Evolutionary conservation across 2,329 filamentous ascomycete species (phyloP).

Genomic region (Scolecobasidium constrictum): DNA sequence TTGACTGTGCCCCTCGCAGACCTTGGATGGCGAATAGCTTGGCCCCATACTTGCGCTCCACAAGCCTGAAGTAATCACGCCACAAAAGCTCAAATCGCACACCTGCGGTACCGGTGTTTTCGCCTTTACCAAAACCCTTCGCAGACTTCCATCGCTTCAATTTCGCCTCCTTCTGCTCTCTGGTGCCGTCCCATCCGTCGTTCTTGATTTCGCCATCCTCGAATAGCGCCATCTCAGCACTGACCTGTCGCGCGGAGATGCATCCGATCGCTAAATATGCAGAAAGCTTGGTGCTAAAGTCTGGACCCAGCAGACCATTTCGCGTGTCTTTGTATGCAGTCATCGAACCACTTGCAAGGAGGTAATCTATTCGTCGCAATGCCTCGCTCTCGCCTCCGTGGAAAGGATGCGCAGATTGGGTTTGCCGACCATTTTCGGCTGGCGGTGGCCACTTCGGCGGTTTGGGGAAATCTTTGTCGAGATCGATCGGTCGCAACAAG

Average conservation of each 20-base stretch:
- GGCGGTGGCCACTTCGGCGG: constrained; percentile 39
- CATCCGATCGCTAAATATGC: constrained; percentile 63
- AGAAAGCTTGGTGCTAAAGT: constrained; percentile 68
- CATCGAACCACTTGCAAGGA: constrained; percentile 51
- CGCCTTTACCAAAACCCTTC: constrained; percentile 54
- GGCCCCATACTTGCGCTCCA: constrained; percentile 55
- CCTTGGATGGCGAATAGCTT: constrained; percentile 56
- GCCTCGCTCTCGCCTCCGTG: constrained; percentile 55
- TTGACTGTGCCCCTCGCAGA: constrained; percentile 38
- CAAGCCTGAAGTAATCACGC: constrained; percentile 74
- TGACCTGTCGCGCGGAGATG: constrained; percentile 61
- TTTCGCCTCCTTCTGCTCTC: background rate
- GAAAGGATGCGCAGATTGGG: constrained; percentile 54
- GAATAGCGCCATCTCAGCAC: constrained; percentile 54
- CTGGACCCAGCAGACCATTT: constrained; percentile 58
- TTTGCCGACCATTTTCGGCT: constrained; percentile 25
- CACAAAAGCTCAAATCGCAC: constrained; percentile 66
- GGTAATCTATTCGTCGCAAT: constrained; percentile 45
- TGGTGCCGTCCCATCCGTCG: background rate
- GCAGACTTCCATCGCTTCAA: constrained; percentile 15
- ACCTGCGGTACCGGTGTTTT: constrained; percentile 59
- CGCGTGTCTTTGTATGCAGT: constrained; percentile 57
- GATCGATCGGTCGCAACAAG: constrained; percentile 47
- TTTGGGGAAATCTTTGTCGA: constrained; percentile 35
- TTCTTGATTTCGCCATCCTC: constrained; percentile 46